Evolutionary conservation across 495 filamentous ascomycete genomes (phyloP).

Genomic region (Lasiosphaeria miniovina): DNA sequence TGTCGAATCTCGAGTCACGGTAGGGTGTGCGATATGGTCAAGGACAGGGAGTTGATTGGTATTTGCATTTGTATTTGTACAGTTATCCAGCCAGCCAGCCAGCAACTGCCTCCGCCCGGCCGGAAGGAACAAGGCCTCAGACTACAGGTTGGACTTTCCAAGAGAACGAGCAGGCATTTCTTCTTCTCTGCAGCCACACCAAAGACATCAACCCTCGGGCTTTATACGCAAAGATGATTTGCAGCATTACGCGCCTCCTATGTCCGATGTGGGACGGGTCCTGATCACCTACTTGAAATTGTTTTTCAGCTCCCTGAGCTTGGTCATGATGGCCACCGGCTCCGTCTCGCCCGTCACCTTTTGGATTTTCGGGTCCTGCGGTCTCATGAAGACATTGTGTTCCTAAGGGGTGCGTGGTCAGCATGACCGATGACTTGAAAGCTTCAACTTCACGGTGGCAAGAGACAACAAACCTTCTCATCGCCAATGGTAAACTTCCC

Average conservation of each 20-base stretch:
- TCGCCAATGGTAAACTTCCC: slow-evolving; percentile 96
- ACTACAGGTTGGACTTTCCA: not conserved
- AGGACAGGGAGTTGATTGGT: no score
- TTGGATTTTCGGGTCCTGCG: slow-evolving; percentile 82
- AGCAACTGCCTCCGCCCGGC: not conserved
- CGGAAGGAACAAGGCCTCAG: not conserved
- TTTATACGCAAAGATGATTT: not conserved
- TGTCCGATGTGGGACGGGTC: not conserved
- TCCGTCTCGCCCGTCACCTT: slow-evolving; percentile 79
- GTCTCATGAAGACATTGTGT: slow-evolving; percentile 96
- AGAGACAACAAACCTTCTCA: slow-evolving; percentile 71
- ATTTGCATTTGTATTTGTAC: no score
- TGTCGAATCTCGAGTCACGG: no score
- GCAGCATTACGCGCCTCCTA: not conserved
- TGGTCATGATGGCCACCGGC: slow-evolving; percentile 81
- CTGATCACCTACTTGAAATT: slow-evolving; percentile 58
- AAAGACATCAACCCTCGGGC: not conserved
- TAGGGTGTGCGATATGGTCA: no score
- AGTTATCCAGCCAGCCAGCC: not conserved
- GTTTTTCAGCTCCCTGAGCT: slow-evolving; percentile 92
- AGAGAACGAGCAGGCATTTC: not conserved
- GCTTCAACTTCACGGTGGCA: not conserved
- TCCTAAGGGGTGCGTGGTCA: slow-evolving; percentile 47
- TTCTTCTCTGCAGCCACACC: not conserved
- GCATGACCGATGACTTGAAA: not conserved